Percentiles rank a stretch among this genome's conserved stretches.
These are phyloP conservation scores for Raffaelea albimanens DNA, from an alignment of 2,329 filamentous ascomycete species.

Conservation along the genomic window DNA sequence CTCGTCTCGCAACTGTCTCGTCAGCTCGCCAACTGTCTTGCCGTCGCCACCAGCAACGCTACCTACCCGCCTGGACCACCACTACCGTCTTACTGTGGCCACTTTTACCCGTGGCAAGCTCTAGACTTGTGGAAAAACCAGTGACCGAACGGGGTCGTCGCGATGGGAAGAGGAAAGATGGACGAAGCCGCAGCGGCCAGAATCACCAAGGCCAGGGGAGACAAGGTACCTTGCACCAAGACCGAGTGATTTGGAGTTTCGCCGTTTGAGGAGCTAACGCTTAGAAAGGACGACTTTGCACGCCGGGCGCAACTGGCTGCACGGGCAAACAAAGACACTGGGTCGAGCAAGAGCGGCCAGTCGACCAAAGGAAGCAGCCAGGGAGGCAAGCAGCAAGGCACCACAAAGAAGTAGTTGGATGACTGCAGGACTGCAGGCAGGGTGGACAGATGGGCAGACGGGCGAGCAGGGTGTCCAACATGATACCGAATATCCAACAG, in stretches of 20 bases:
- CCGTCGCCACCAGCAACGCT: no score
- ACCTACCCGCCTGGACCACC: no score
- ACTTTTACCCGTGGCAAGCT: no score
- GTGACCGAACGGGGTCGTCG: background rate
- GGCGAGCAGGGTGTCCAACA: no score
- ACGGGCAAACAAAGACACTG: constrained; percentile 20
- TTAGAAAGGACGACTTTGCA: constrained; percentile 23
- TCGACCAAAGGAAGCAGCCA: constrained; percentile 1
- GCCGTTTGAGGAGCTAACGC: no score
- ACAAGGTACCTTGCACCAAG: constrained; percentile 23
- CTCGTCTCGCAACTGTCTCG: no score
- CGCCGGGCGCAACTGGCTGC: constrained; percentile 25
- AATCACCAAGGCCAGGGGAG: constrained; percentile 30
- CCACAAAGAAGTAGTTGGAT: background rate
- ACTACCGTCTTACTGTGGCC: no score
- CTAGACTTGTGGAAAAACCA: background rate
- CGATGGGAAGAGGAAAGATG: constrained; percentile 30
- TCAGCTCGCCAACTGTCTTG: no score
- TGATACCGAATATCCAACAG: no score
- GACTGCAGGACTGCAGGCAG: no score
- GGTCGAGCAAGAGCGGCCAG: constrained; percentile 12
- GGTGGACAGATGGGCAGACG: no score
- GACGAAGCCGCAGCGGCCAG: constrained; percentile 30
- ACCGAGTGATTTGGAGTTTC: no score
- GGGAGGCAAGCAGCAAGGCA: background rate